Conservation (phyloP, 257 asterid genomes). For the Echites panduratus region DNA sequence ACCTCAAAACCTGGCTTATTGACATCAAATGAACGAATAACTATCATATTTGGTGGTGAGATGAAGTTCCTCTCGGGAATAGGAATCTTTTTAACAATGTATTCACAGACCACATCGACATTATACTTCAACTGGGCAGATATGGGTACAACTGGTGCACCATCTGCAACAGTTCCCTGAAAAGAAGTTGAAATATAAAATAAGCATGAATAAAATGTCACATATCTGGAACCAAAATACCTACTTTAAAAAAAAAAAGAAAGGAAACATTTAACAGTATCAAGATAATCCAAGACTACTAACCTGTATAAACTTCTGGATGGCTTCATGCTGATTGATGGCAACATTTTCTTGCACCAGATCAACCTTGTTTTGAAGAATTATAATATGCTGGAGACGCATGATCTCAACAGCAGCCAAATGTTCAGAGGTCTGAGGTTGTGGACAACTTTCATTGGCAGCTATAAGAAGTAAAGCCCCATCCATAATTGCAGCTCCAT, state of each 20-base stretch:
- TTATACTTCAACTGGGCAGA: slow-evolving; percentile 96
- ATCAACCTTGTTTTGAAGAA: slow-evolving; percentile 96
- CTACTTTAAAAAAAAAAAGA: no score
- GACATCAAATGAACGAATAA: slow-evolving; percentile 94
- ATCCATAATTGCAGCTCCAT: slow-evolving; percentile 96
- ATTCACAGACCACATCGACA: slow-evolving; percentile 88
- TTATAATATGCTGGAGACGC: slow-evolving; percentile 89
- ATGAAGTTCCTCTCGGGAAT: slow-evolving; percentile 82
- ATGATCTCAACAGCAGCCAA: slow-evolving; percentile 94
- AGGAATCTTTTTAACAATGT: slow-evolving; percentile 78
- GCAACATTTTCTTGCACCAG: slow-evolving; percentile 98
- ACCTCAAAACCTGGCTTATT: slow-evolving; percentile 98
- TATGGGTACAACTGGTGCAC: slow-evolving; percentile 91
- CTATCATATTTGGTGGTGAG: slow-evolving; percentile 95
- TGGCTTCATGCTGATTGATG: slow-evolving; percentile 95
- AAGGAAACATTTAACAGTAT: neutral
- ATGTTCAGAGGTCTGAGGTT: slow-evolving; percentile 98
- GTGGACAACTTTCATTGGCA: slow-evolving; percentile 95
- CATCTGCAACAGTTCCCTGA: slow-evolving; percentile 95
- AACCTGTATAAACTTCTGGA: slow-evolving; percentile 89
- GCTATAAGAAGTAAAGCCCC: slow-evolving; percentile 94
- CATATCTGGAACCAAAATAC: no score
- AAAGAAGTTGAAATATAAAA: slow-evolving; percentile 11
- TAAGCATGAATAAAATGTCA: neutral
- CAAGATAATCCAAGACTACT: slow-evolving; percentile 11